Percentiles rank a stretch among this genome's conserved stretches.
Evolutionary conservation across 768 basidiomycete species (phyloP).

Genomic region (Cyathus striatus): DNA sequence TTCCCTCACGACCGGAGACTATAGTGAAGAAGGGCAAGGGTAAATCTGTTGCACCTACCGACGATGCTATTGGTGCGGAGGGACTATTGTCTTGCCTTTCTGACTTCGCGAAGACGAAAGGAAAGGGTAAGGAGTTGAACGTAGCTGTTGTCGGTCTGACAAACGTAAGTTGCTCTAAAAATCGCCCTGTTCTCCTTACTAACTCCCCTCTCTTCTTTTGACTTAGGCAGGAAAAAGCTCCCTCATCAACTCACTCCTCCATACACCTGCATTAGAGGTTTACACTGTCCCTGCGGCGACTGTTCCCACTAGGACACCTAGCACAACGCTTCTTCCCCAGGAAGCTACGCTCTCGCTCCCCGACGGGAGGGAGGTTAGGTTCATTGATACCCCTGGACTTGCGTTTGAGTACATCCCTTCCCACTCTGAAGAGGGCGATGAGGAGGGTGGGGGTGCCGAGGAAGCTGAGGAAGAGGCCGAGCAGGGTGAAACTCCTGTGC

Average conservation of each 20-base stretch:
- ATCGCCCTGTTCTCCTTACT: background rate
- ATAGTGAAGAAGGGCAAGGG: constrained; percentile 25
- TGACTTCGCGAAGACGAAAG: constrained; percentile 41
- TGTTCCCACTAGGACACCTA: constrained; percentile 56
- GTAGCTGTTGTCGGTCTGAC: constrained; percentile 83
- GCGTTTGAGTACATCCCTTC: no score
- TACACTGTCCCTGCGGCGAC: constrained; percentile 51
- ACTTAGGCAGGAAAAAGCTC: constrained; percentile 77
- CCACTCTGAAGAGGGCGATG: no score
- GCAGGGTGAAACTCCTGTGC: constrained; percentile 23
- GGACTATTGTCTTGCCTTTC: constrained; percentile 45
- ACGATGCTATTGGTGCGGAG: constrained; percentile 62
- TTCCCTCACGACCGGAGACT: constrained; percentile 32
- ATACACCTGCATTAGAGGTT: constrained; percentile 45
- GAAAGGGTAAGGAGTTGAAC: constrained; percentile 43
- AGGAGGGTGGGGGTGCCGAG: no score
- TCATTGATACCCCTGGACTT: constrained; percentile 91
- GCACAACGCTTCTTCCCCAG: constrained; percentile 68
- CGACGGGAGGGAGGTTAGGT: constrained; percentile 41
- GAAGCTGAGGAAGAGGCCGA: constrained; percentile 31
- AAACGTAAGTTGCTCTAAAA: constrained; percentile 48
- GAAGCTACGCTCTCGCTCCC: constrained; percentile 48
- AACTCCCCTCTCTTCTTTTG: no score
- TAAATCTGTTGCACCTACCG: constrained; percentile 26
- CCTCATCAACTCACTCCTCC: constrained; percentile 73